Conservation (phyloP, 2,329 filamentous ascomycete species). For the Exophiala alcalophila region DNA sequence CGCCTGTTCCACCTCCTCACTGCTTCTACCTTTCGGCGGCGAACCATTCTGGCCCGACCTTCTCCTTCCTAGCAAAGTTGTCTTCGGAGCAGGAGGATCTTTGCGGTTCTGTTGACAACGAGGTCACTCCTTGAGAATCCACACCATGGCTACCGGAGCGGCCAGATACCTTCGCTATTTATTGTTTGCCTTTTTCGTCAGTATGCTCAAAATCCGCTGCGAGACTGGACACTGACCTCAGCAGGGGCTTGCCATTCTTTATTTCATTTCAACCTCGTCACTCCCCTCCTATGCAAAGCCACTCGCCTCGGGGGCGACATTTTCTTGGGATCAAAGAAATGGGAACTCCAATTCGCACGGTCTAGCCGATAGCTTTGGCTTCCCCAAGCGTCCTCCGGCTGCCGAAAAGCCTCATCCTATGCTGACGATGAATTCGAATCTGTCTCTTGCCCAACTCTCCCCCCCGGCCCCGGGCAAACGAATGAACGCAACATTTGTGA, state of each 20-base stretch:
- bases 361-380: slow-evolving; percentile 6
- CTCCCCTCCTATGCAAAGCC: slow-evolving; percentile 34
- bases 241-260: slow-evolving; percentile 68
- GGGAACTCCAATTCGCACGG: slow-evolving; percentile 4
- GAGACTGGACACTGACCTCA: slow-evolving; percentile 18
- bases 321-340: slow-evolving; percentile 20
- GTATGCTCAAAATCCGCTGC: slow-evolving; percentile 37
- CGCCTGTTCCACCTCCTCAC: too few species aligned
- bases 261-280: slow-evolving; percentile 71
- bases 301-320: slow-evolving; percentile 27
- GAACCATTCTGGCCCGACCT: too few species aligned
- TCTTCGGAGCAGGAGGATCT: too few species aligned
- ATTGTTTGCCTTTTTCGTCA: slow-evolving; percentile 78
- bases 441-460: slow-evolving; percentile 30
- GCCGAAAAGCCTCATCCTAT: slow-evolving; percentile 22
- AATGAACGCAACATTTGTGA: slow-evolving; percentile 97
- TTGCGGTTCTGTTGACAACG: too few species aligned
- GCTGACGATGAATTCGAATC: too few species aligned
- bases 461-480: slow-evolving; percentile 63
- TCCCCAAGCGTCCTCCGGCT: slow-evolving; percentile 17
- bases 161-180: slow-evolving; percentile 58
- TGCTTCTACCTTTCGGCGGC: too few species aligned
- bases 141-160: slow-evolving; percentile 37
- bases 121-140: too few species aligned
- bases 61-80: too few species aligned